Conservation (phyloP, 2,329 filamentous ascomycete species). For the Hymenoscyphus scutula region DNA sequence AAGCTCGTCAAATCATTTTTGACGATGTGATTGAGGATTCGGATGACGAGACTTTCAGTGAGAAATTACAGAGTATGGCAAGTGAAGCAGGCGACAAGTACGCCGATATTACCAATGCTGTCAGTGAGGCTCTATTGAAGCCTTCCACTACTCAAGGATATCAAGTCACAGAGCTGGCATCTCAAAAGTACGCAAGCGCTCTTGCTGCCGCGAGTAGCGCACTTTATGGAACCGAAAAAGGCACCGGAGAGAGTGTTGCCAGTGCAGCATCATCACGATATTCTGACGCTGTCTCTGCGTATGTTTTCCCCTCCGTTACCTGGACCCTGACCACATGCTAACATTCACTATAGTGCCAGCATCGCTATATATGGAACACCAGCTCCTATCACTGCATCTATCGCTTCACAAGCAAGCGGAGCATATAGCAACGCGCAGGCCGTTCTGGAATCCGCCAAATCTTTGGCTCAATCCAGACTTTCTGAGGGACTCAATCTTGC, state of each 20-base stretch:
- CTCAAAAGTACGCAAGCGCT: slow-evolving; percentile 55
- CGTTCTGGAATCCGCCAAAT: slow-evolving; percentile 55
- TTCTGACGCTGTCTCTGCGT: slow-evolving; percentile 55
- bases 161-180: slow-evolving; percentile 51
- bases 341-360: slow-evolving; percentile 7
- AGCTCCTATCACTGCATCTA: slow-evolving; percentile 53
- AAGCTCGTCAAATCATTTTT: slow-evolving; percentile 48
- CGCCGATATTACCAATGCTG: slow-evolving; percentile 51
- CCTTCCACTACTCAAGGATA: slow-evolving; percentile 42
- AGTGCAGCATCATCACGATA: slow-evolving; percentile 54
- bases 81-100: slow-evolving; percentile 52
- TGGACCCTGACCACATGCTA: not conserved
- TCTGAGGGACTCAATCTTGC: slow-evolving; percentile 69
- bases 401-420: slow-evolving; percentile 44
- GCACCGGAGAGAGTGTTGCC: slow-evolving; percentile 44
- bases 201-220: slow-evolving; percentile 55
- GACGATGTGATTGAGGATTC: slow-evolving; percentile 48
- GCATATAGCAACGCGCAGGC: slow-evolving; percentile 62
- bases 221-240: slow-evolving; percentile 49
- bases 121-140: slow-evolving; percentile 53
- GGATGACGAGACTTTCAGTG: slow-evolving; percentile 46
- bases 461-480: slow-evolving; percentile 68
- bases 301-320: slow-evolving; percentile 34
- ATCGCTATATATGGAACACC: slow-evolving; percentile 62
- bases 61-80: slow-evolving; percentile 50